Conservation (phyloP, 75 land plant genomes). For the Pinus tabuliformis region DNA sequence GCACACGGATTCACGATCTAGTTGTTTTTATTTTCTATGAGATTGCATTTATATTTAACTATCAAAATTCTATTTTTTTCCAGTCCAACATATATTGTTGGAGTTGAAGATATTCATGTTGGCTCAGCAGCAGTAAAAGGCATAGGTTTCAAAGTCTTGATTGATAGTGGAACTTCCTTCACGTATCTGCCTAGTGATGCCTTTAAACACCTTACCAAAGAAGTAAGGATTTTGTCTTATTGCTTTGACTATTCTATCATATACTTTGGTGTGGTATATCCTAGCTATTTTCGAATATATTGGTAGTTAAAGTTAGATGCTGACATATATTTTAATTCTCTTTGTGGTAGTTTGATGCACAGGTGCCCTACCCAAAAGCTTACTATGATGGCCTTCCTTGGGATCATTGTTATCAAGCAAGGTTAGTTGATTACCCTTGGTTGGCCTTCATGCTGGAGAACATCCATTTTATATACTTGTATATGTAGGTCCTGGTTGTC, state of each 20-base stretch:
- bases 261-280: not conserved
- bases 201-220: constrained; percentile 40
- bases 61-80: not conserved
- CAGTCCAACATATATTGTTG: constrained; percentile 63
- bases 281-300: not conserved
- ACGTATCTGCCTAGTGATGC: constrained; percentile 66
- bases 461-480: too few species aligned
- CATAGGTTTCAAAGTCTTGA: constrained; percentile 30
- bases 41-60: not conserved
- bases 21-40: not conserved
- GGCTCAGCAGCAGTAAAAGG: constrained; percentile 36
- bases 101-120: constrained; percentile 47
- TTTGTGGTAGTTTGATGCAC: constrained; percentile 52
- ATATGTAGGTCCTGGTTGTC: not conserved
- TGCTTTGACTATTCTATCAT: not conserved
- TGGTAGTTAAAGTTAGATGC: not conserved
- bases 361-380: constrained; percentile 38
- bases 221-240: constrained; percentile 36
- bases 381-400: constrained; percentile 33
- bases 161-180: constrained; percentile 88
- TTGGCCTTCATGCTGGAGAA: not conserved
- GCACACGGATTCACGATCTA: not conserved
- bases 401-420: constrained; percentile 64
- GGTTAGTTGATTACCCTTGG: constrained; percentile 20
- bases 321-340: constrained; percentile 3